These are phyloP conservation scores for Hysterangium stoloniferum DNA, from an alignment of 768 basidiomycete genomes.

Conservation along the genomic window DNA sequence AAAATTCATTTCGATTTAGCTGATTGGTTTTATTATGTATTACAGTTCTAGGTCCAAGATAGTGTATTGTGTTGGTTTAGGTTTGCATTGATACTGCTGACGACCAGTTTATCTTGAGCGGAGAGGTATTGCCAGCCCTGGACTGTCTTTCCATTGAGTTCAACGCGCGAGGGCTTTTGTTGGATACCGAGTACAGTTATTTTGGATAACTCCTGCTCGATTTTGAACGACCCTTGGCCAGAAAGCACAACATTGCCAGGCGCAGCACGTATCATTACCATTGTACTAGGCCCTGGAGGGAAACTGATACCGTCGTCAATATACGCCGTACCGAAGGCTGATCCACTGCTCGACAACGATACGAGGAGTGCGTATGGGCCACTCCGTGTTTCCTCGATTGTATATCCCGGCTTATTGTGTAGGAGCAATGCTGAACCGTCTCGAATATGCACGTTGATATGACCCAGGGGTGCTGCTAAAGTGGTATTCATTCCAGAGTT, in stretches of 20 bases:
- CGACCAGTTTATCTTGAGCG: conserved; percentile 34
- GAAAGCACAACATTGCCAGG: conserved; percentile 30
- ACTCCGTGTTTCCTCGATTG: conserved; percentile 54
- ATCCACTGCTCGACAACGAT: conserved; percentile 38
- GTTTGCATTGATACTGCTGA: conserved; percentile 30
- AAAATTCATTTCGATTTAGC: too few relatives aligned
- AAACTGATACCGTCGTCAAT: conserved; percentile 63
- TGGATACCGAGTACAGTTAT: conserved; percentile 53
- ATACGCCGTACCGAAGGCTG: conserved; percentile 53
- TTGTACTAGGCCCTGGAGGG: conserved; percentile 48
- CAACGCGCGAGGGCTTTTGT: conserved; percentile 32
- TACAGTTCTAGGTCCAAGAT: conserved; percentile 25
- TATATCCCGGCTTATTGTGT: conserved; percentile 57
- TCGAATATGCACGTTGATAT: conserved; percentile 74
- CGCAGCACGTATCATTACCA: conserved; percentile 36
- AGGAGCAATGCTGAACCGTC: conserved; percentile 58
- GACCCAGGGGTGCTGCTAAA: conserved; percentile 58
- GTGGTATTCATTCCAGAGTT: conserved; percentile 36
- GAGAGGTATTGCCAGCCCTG: conserved; percentile 33
- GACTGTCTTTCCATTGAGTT: conserved; percentile 29
- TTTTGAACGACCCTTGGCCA: conserved; percentile 32
- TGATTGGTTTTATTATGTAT: background rate
- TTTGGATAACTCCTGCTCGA: conserved; percentile 40
- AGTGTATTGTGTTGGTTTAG: conserved; percentile 34
- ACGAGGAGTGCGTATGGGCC: conserved; percentile 59